These are phyloP conservation scores for Capsicum baccatum DNA, from an alignment of 257 asterid genomes.

Conservation along the genomic window DNA sequence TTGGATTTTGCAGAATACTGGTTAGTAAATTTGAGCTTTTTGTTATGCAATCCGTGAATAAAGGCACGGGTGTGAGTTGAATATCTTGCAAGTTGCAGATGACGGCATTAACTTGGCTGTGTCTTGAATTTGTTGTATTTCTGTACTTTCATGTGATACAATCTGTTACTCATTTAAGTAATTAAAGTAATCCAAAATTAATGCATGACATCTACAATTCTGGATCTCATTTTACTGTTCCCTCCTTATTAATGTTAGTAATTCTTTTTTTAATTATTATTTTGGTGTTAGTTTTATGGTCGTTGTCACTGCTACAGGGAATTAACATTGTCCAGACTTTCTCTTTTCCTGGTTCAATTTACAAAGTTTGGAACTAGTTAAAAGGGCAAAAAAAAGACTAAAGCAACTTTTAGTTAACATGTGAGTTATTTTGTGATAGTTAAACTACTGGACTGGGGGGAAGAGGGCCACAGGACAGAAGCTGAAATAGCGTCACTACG, in stretches of 20 bases:
- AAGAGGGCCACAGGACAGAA: conserved; percentile 83
- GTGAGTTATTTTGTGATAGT: conserved; percentile 48
- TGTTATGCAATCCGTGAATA: conserved; percentile 74
- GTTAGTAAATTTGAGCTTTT: conserved; percentile 35
- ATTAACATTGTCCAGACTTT: neutral
- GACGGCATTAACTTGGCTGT: conserved; percentile 59
- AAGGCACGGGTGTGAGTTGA: conserved; percentile 70
- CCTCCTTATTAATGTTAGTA: conserved; percentile 9
- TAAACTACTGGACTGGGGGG: conserved; percentile 92
- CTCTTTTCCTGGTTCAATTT: conserved; percentile 8
- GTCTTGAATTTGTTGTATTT: conserved; percentile 34
- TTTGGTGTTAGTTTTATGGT: conserved; percentile 15
- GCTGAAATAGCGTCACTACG: conserved; percentile 74
- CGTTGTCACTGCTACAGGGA: conserved; percentile 23
- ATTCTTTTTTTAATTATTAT: neutral
- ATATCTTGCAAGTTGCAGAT: conserved; percentile 40
- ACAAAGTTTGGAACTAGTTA: neutral
- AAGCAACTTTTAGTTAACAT: conserved; percentile 31
- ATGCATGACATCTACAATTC: conserved; percentile 40
- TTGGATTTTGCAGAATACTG: conserved; percentile 25
- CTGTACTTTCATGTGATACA: conserved; percentile 79
- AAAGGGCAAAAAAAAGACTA: neutral
- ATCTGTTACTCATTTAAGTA: conserved; percentile 30
- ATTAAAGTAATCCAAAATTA: conserved; percentile 42
- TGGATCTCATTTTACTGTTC: conserved; percentile 46